A percentile compares a stretch with the other conserved stretches of the same genome.
Conservation (phyloP, 495 filamentous ascomycete genomes). For the Oidiodendron maius region DNA sequence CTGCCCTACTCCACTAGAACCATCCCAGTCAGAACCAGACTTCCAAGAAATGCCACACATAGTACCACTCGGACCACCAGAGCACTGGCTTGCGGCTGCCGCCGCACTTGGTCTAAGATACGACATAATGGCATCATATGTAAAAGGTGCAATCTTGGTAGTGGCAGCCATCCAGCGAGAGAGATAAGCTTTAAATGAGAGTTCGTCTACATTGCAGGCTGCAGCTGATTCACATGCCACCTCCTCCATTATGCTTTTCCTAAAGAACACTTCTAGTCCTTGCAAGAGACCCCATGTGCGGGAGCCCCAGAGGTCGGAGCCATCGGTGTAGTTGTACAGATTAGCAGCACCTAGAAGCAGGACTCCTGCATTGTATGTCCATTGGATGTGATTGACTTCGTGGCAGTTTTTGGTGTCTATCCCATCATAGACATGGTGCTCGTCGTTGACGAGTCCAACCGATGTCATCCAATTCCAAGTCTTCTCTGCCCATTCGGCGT, state of each 20-base stretch:
- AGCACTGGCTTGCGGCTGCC: conserved; percentile 63
- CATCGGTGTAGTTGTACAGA: conserved; percentile 61
- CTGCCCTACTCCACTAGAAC: conserved; percentile 56
- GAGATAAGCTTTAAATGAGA: conserved; percentile 76
- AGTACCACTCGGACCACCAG: conserved; percentile 51
- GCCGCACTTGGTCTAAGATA: conserved; percentile 55
- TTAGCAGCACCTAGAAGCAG: conserved; percentile 59
- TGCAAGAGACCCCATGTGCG: conserved; percentile 49
- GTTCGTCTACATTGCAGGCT: conserved; percentile 64
- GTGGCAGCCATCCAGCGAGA: conserved; percentile 70
- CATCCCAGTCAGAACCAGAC: conserved; percentile 47
- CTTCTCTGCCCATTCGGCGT: conserved; percentile 62
- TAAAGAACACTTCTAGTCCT: conserved; percentile 50
- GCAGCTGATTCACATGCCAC: conserved; percentile 52
- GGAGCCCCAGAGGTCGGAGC: conserved; percentile 42
- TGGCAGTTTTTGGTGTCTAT: conserved; percentile 45
- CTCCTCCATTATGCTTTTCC: conserved; percentile 56
- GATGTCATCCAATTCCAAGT: conserved; percentile 60
- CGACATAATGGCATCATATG: conserved; percentile 51
- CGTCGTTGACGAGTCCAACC: conserved; percentile 41
- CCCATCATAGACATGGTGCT: conserved; percentile 55
- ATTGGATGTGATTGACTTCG: conserved; percentile 45
- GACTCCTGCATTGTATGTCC: conserved; percentile 65
- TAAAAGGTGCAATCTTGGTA: conserved; percentile 65
- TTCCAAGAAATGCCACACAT: conserved; percentile 69